Evolutionary conservation across 2,329 filamentous ascomycete species (phyloP).

Genomic region (Stachybotrys echinatus): DNA sequence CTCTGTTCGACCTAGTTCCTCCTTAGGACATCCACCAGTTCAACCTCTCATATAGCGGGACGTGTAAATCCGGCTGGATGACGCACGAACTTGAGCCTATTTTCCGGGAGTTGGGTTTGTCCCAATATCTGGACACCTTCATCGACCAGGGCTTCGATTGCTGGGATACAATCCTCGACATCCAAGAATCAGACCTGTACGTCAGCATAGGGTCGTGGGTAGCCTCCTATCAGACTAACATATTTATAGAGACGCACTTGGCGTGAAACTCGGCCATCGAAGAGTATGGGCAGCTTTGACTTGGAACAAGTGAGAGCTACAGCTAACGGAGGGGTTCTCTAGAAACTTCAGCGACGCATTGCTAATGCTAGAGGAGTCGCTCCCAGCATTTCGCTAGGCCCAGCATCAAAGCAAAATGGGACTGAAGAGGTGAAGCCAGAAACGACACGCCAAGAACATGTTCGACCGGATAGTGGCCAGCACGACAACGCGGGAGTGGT

Average conservation of each 20-base stretch:
- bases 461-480: conserved; percentile 40
- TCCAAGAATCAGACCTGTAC: conserved; percentile 78
- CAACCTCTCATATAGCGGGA: no score
- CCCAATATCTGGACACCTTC: conserved; percentile 70
- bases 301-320: conserved; percentile 8
- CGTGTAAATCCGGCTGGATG: conserved; percentile 24
- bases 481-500: conserved; percentile 33
- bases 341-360: conserved; percentile 82
- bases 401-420: conserved; percentile 39
- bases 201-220: conserved; percentile 21
- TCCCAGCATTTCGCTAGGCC: conserved; percentile 45
- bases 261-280: conserved; percentile 75
- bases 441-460: conserved; percentile 39
- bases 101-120: conserved; percentile 71
- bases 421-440: conserved; percentile 52
- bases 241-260: conserved; percentile 57
- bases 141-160: conserved; percentile 77
- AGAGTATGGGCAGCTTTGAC: conserved; percentile 48
- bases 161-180: conserved; percentile 79
- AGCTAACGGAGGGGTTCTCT: conserved; percentile 4
- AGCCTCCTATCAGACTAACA: neutral
- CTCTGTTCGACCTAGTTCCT: conserved; percentile 2
- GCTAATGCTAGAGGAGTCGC: conserved; percentile 65
- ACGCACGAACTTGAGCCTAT: conserved; percentile 58
- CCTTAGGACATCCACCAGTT: neutral